Conservation (phyloP, 2,329 filamentous ascomycete species). For the Bipolaris zeicola region DNA sequence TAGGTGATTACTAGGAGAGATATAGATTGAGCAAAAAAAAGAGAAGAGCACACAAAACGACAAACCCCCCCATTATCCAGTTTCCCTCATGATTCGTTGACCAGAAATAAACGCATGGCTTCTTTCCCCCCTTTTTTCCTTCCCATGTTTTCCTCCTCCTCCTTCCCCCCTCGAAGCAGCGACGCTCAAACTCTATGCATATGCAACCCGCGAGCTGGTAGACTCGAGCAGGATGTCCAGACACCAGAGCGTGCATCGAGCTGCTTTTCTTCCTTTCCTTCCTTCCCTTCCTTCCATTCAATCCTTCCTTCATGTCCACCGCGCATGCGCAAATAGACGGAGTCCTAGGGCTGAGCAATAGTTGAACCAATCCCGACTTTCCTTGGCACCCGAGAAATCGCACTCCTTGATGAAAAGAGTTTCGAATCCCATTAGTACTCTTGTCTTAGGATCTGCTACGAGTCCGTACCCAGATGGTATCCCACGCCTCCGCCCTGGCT, state of each 20-base stretch:
- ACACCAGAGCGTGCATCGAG: constrained; percentile 44
- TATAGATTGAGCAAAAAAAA: not conserved
- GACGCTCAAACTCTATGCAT: constrained; percentile 43
- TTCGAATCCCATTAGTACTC: not conserved
- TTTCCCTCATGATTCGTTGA: constrained; percentile 36
- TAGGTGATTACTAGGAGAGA: too few relatives aligned
- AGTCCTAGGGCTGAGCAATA: constrained; percentile 49
- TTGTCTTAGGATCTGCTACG: constrained; percentile 44
- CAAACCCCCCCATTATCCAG: not conserved
- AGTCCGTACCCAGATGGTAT: constrained; percentile 44
- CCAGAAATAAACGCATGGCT: constrained; percentile 32
- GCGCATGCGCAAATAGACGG: constrained; percentile 29
- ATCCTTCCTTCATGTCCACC: constrained; percentile 23
- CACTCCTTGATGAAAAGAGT: constrained; percentile 16
- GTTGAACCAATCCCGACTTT: constrained; percentile 42
- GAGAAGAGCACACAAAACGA: not conserved
- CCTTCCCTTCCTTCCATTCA: constrained; percentile 9
- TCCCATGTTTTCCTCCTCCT: constrained; percentile 1
- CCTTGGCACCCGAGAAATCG: constrained; percentile 1
- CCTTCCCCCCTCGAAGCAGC: constrained; percentile 28
- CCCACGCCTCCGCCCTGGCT: constrained; percentile 47
- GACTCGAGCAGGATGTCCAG: constrained; percentile 27
- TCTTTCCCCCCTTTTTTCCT: constrained; percentile 12
- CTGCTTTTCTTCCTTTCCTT: constrained; percentile 24
- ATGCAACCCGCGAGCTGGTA: constrained; percentile 28